A percentile compares a stretch with the other conserved stretches of the same genome.
Conservation (phyloP, 768 basidiomycete genomes). For the Pluteus cervinus region DNA sequence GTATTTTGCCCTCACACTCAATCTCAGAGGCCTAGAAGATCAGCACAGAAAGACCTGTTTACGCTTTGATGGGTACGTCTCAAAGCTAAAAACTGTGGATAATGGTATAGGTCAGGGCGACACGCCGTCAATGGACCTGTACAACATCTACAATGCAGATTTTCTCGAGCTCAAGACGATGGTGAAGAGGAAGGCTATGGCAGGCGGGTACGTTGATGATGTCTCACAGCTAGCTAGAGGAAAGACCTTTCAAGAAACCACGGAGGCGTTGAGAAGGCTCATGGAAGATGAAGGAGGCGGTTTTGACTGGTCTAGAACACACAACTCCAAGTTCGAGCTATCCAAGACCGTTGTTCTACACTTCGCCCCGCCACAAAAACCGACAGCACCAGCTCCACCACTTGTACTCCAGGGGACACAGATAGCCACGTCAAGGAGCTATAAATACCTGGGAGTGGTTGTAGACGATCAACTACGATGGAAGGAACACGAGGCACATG, state of each 20-base stretch:
- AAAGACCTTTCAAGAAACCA: constrained; percentile 14
- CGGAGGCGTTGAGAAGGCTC: constrained; percentile 15
- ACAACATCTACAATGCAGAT: constrained; percentile 9
- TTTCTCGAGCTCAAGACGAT: too few relatives aligned
- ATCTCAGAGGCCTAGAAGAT: too few relatives aligned
- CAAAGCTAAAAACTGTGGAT: not conserved
- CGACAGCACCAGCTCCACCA: too few relatives aligned
- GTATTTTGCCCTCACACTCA: constrained; percentile 11
- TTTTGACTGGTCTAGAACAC: constrained; percentile 17
- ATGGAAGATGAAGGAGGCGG: constrained; percentile 17
- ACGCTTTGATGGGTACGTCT: constrained; percentile 10
- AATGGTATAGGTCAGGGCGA: constrained; percentile 11
- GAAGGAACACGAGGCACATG: too few relatives aligned
- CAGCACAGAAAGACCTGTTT: not conserved
- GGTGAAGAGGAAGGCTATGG: too few relatives aligned
- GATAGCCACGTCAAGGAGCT: too few relatives aligned
- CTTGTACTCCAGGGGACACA: too few relatives aligned
- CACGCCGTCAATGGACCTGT: constrained; percentile 7
- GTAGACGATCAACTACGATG: too few relatives aligned
- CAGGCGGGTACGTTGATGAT: constrained; percentile 26
- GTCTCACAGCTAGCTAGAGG: constrained; percentile 17
- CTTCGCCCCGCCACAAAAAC: too few relatives aligned
- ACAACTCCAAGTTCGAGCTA: constrained; percentile 25
- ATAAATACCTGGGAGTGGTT: too few relatives aligned
- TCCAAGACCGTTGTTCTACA: constrained; percentile 23